Percentiles rank a stretch among this genome's conserved stretches.
phyloP scores from a whole-genome alignment of 2,329 filamentous ascomycete genomes.

The Trichoderma aggressivum region DNA sequence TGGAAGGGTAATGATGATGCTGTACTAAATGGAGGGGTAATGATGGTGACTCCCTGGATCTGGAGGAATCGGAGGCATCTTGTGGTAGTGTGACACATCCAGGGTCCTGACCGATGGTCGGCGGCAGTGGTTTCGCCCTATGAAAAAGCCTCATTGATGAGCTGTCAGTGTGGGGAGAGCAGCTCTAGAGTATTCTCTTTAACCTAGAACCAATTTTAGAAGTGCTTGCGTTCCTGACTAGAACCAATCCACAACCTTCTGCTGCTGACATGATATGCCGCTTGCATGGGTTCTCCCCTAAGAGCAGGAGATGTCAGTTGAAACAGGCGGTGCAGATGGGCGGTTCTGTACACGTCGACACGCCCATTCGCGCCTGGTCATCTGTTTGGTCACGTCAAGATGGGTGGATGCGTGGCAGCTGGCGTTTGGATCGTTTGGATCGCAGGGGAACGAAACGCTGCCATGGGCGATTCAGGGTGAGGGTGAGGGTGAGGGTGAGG shows the following conservation, averaged over 20 bases:
- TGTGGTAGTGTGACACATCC: constrained; percentile 6
- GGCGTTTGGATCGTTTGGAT: constrained; percentile 17
- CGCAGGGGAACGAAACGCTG: constrained; percentile 4
- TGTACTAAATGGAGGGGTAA: neutral
- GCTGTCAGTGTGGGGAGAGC: constrained; percentile 12
- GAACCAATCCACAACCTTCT: constrained; percentile 5
- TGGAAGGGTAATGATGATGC: neutral
- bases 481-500: neutral
- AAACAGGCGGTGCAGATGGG: neutral
- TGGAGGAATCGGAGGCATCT: neutral
- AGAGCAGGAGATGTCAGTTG: neutral
- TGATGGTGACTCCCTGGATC: neutral
- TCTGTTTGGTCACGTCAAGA: neutral
- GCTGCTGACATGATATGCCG: neutral
- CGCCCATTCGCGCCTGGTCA: neutral
- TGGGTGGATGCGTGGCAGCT: neutral
- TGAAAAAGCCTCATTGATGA: constrained; percentile 14
- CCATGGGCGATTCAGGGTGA: neutral
- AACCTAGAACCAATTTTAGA: constrained; percentile 13
- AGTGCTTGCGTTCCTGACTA: constrained; percentile 9
- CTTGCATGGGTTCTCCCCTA: neutral
- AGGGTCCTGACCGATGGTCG: constrained; percentile 4
- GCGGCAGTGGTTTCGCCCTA: neutral
- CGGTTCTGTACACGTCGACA: neutral
- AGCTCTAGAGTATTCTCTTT: neutral